Percentiles rank a stretch among this genome's conserved stretches.
phyloP scores from a whole-genome alignment of 2,329 filamentous ascomycete genomes.

The Taxawa tesnikishii region DNA sequence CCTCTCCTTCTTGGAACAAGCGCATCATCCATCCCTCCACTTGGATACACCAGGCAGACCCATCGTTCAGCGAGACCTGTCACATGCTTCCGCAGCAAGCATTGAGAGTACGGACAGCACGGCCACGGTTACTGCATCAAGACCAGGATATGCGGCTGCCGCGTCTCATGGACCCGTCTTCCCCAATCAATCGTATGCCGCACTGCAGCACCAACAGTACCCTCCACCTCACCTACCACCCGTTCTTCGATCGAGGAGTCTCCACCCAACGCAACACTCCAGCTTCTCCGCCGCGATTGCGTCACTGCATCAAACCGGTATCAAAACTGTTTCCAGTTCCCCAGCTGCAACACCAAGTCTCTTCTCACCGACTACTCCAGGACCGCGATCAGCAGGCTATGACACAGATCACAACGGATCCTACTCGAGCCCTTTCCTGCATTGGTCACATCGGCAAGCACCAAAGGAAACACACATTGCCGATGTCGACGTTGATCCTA shows the following conservation, averaged over 20 bases:
- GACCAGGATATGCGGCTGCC: slow-evolving; percentile 10
- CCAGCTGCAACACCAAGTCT: slow-evolving; percentile 35
- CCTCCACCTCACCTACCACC: slow-evolving; percentile 24
- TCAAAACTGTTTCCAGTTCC: slow-evolving; percentile 32
- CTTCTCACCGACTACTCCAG: slow-evolving; percentile 23
- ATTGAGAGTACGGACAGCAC: slow-evolving; percentile 26
- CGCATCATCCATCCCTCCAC: slow-evolving; percentile 4
- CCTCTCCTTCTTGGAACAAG: slow-evolving; percentile 2
- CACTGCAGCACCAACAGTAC: slow-evolving; percentile 32
- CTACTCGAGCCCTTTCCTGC: slow-evolving; percentile 38
- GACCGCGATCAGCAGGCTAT: slow-evolving; percentile 11
- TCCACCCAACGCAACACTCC: slow-evolving; percentile 28
- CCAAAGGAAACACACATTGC: slow-evolving; percentile 66
- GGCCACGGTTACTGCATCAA: slow-evolving; percentile 18
- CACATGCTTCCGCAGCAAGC: slow-evolving; percentile 28
- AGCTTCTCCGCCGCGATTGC: slow-evolving; percentile 28
- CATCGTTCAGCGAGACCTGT: slow-evolving; percentile 26
- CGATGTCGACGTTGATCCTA: slow-evolving; percentile 75
- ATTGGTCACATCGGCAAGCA: slow-evolving; percentile 35
- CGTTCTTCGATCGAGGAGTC: slow-evolving; percentile 27
- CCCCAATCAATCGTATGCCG: slow-evolving; percentile 38
- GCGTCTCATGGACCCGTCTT: slow-evolving; percentile 24
- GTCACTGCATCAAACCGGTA: slow-evolving; percentile 25
- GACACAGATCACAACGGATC: slow-evolving; percentile 23
- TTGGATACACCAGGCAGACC: slow-evolving; percentile 16